Percentiles rank a stretch among this genome's conserved stretches.
phyloP scores from a whole-genome alignment of 2,329 filamentous ascomycete genomes.

The Aureobasidium lini region DNA sequence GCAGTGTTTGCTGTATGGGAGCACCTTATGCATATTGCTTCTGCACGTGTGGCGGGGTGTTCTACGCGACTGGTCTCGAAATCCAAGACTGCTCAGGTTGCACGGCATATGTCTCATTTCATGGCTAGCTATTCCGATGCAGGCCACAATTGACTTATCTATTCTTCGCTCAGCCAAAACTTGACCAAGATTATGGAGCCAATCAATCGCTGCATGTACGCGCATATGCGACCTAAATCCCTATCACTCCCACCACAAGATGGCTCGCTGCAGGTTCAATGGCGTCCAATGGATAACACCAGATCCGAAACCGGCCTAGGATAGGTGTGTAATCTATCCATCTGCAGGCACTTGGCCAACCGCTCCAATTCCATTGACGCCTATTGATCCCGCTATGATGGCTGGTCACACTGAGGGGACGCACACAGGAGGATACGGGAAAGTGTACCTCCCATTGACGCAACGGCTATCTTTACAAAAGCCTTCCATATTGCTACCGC shows the following conservation, averaged over 20 bases:
- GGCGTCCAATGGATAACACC: slow-evolving; percentile 8
- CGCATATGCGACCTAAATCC: not conserved
- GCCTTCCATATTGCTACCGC: slow-evolving; percentile 5
- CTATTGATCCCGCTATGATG: not conserved
- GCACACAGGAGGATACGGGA: slow-evolving; percentile 7
- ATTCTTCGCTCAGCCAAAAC: not conserved
- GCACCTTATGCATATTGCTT: not conserved
- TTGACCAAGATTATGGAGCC: slow-evolving; percentile 5
- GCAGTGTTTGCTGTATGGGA: slow-evolving; percentile 8
- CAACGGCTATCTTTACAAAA: slow-evolving; percentile 13
- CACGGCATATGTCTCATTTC: slow-evolving; percentile 1
- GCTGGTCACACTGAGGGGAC: slow-evolving; percentile 6
- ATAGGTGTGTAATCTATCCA: slow-evolving; percentile 12
- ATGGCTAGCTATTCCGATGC: not conserved
- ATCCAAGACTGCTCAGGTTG: not conserved
- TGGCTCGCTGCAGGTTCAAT: not conserved
- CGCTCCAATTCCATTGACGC: slow-evolving; percentile 10
- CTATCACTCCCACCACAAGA: slow-evolving; percentile 1
- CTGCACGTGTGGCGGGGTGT: not conserved
- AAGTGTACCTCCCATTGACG: not conserved
- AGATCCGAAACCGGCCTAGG: not conserved
- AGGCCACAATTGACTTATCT: not conserved
- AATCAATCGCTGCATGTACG: not conserved
- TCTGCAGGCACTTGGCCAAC: slow-evolving; percentile 12
- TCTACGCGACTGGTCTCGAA: not conserved